Conservation (phyloP, 2,329 filamentous ascomycete species). For the Aspergillus sp. region DNA sequence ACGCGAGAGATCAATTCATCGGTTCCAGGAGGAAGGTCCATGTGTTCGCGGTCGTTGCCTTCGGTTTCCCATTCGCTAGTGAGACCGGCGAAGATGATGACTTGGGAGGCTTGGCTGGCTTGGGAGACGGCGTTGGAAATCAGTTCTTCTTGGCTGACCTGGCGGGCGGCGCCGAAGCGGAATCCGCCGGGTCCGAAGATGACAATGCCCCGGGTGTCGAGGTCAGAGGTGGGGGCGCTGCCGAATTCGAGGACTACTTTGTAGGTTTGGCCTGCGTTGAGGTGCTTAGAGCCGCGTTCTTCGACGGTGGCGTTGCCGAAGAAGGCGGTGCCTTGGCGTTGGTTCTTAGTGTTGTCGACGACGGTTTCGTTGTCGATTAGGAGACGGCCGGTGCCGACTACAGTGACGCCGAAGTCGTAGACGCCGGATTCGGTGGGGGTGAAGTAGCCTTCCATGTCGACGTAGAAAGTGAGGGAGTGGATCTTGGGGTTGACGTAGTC, state of each 20-base stretch:
- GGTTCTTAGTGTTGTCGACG: constrained; percentile 67
- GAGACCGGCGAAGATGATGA: constrained; percentile 75
- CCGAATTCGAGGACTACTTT: constrained; percentile 61
- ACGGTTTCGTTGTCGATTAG: constrained; percentile 64
- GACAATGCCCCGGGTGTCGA: constrained; percentile 52
- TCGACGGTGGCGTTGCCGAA: constrained; percentile 66
- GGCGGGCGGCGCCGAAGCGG: constrained; percentile 62
- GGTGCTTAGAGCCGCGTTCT: constrained; percentile 59
- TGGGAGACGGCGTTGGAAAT: constrained; percentile 67
- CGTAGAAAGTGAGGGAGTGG: constrained; percentile 58
- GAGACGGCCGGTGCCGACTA: constrained; percentile 66
- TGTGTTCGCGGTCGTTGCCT: constrained; percentile 61
- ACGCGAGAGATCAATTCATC: constrained; percentile 66
- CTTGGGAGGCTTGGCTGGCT: constrained; percentile 72
- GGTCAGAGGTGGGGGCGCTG: constrained; percentile 60
- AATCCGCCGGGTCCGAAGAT: constrained; percentile 63
- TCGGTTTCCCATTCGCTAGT: constrained; percentile 83
- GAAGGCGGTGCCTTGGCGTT: constrained; percentile 64
- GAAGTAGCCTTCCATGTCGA: constrained; percentile 62
- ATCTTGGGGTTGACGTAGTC: constrained; percentile 59
- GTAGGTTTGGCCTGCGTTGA: constrained; percentile 64
- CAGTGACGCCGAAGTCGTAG: constrained; percentile 68
- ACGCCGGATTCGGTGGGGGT: constrained; percentile 61
- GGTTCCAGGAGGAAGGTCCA: constrained; percentile 59
- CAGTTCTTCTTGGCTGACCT: constrained; percentile 60